phyloP scores from a whole-genome alignment of 768 basidiomycete species.

The Porphyrellus cyaneotinctus region DNA sequence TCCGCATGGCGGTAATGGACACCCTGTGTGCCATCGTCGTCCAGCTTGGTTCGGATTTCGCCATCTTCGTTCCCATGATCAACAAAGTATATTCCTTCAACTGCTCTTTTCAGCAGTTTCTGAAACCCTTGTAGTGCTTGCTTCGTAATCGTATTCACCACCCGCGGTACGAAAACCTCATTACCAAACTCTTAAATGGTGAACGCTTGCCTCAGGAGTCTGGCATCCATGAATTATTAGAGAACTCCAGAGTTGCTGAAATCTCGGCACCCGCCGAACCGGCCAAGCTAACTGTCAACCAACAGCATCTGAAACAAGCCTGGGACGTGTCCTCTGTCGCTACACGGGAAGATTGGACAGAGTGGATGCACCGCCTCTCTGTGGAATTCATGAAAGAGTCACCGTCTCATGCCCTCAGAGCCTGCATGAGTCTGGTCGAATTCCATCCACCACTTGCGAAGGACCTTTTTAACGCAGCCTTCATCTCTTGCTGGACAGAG shows the following conservation, averaged over 20 bases:
- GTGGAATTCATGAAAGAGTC: conserved; percentile 98
- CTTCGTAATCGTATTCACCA: conserved; percentile 74
- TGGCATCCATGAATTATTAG: conserved; percentile 65
- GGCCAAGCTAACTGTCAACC: conserved; percentile 89
- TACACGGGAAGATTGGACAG: conserved; percentile 86
- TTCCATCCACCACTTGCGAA: conserved; percentile 86
- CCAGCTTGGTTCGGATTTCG: conserved; percentile 94
- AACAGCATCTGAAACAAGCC: conserved; percentile 93
- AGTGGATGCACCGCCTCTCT: conserved; percentile 91
- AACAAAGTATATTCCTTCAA: conserved; percentile 62
- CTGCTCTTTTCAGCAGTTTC: background rate
- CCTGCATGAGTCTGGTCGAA: conserved; percentile 92
- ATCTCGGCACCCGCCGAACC: conserved; percentile 83
- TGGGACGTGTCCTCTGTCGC: conserved; percentile 84
- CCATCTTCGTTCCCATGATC: conserved; percentile 96
- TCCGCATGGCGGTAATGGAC: conserved; percentile 86
- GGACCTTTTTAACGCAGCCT: conserved; percentile 97
- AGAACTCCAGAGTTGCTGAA: conserved; percentile 61
- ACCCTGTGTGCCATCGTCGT: conserved; percentile 88
- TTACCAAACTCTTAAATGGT: conserved; percentile 85
- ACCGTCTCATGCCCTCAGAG: conserved; percentile 94
- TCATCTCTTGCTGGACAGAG: conserved; percentile 96
- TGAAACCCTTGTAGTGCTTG: conserved; percentile 50
- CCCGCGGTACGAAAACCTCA: conserved; percentile 80
- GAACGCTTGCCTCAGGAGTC: conserved; percentile 88